Conservation (phyloP, 192 early-diverging fungal genomes). For the Coemansia sp. region DNA sequence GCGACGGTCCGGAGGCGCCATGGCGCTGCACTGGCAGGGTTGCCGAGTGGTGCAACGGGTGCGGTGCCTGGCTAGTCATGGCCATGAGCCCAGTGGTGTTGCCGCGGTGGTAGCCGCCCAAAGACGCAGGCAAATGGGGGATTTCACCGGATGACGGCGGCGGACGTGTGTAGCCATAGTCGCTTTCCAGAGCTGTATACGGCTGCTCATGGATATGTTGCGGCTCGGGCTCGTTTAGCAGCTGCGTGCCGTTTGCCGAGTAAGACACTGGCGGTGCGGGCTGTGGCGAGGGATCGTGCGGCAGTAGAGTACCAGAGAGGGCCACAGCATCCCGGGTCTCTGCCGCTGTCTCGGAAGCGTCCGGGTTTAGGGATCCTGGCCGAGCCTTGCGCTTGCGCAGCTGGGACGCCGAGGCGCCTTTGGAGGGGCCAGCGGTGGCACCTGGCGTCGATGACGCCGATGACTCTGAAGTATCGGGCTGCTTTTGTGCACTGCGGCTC, state of each 20-base stretch:
- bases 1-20: not conserved
- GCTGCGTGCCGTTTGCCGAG: slow-evolving; percentile 46
- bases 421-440: not conserved
- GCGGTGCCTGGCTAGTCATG: slow-evolving; percentile 5
- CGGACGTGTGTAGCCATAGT: not conserved
- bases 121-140: not conserved
- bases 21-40: slow-evolving; percentile 12
- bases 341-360: not conserved
- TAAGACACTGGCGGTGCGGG: slow-evolving; percentile 40
- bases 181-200: not conserved
- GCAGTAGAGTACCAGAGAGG: not conserved
- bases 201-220: not conserved
- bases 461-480: not conserved
- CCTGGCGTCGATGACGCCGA: slow-evolving; percentile 6
- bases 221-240: slow-evolving; percentile 32
- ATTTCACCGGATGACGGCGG: too few relatives aligned
- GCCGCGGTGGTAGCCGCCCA: slow-evolving; percentile 4
- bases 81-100: not conserved
- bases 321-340: not conserved
- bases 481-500: slow-evolving; percentile 10
- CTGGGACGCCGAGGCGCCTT: not conserved
- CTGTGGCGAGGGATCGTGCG: slow-evolving; percentile 6
- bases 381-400: slow-evolving; percentile 3
- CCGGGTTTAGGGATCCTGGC: not conserved
- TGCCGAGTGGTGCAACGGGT: slow-evolving; percentile 27